Percentiles rank a stretch among this genome's conserved stretches.
These are phyloP conservation scores for Cladorrhinum sp. DNA, from an alignment of 2,329 filamentous ascomycete genomes.

Conservation along the genomic window DNA sequence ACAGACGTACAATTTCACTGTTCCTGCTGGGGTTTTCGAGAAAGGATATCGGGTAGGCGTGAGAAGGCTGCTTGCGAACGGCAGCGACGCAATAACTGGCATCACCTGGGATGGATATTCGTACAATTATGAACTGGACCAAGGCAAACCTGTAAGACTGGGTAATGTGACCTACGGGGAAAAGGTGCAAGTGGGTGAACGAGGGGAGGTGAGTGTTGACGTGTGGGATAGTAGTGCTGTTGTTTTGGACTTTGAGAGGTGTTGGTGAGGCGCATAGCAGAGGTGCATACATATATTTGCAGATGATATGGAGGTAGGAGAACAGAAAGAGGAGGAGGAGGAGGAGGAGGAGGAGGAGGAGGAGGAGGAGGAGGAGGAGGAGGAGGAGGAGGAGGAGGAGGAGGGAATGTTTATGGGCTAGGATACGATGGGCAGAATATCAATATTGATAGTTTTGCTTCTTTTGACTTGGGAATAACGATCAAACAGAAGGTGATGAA, in stretches of 20 bases:
- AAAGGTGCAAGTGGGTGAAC: constrained; percentile 23
- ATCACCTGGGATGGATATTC: constrained; percentile 61
- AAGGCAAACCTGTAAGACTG: constrained; percentile 52
- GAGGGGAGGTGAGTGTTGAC: constrained; percentile 25
- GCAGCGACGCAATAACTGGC: constrained; percentile 60
- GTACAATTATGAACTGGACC: constrained; percentile 58
- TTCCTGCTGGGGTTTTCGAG: neutral
- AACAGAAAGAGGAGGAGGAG: no score
- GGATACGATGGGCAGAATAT: no score
- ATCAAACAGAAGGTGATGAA: no score
- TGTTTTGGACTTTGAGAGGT: constrained; percentile 14
- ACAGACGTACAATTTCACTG: constrained; percentile 16
- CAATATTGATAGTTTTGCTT: no score
- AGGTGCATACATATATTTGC: no score
- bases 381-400: no score
- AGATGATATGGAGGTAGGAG: no score
- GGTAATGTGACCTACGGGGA: constrained; percentile 52
- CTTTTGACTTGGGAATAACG: no score
- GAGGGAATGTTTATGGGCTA: no score
- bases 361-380: no score
- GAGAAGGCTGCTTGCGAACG: constrained; percentile 55
- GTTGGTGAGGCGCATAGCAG: no score
- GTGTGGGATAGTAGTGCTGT: constrained; percentile 44
- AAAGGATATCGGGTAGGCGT: constrained; percentile 15
- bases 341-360: no score